These are phyloP conservation scores for Podosphaera fusca DNA, from an alignment of 2,329 filamentous ascomycete species.

Conservation along the genomic window DNA sequence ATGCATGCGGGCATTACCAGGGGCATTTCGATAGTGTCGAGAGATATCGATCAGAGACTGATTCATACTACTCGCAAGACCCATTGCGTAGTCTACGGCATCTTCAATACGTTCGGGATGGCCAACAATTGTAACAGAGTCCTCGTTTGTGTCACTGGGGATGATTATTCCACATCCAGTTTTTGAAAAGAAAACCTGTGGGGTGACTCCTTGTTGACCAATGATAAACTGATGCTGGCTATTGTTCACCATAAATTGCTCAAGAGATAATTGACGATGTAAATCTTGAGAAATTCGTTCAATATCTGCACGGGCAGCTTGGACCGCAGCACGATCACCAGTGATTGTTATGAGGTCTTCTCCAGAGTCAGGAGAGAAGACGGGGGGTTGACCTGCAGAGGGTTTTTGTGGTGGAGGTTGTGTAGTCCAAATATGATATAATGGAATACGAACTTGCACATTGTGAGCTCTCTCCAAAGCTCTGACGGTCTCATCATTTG, in stretches of 20 bases:
- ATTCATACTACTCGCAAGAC: constrained; percentile 70
- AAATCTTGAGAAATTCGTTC: constrained; percentile 59
- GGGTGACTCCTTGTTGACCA: constrained; percentile 54
- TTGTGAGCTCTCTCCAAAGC: constrained; percentile 51
- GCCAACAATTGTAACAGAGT: constrained; percentile 64
- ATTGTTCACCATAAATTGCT: constrained; percentile 62
- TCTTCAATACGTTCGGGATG: constrained; percentile 48
- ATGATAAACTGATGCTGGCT: constrained; percentile 90
- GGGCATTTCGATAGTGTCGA: constrained; percentile 52
- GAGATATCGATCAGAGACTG: constrained; percentile 65
- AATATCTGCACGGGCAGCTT: constrained; percentile 57
- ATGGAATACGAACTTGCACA: constrained; percentile 61
- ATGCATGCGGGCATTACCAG: constrained; percentile 52
- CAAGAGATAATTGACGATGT: constrained; percentile 48
- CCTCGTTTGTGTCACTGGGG: constrained; percentile 52
- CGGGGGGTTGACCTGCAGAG: constrained; percentile 37
- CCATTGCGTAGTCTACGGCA: constrained; percentile 66
- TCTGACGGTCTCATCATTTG: constrained; percentile 42
- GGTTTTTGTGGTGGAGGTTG: constrained; percentile 42
- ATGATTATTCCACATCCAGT: constrained; percentile 80
- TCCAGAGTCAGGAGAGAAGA: constrained; percentile 45
- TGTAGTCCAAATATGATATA: constrained; percentile 50
- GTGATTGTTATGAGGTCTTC: constrained; percentile 65
- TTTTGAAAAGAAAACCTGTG: constrained; percentile 69
- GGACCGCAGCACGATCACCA: constrained; percentile 65